These are phyloP conservation scores for Aspergillus steynii DNA, from an alignment of 495 filamentous ascomycete species.

Conservation along the genomic window DNA sequence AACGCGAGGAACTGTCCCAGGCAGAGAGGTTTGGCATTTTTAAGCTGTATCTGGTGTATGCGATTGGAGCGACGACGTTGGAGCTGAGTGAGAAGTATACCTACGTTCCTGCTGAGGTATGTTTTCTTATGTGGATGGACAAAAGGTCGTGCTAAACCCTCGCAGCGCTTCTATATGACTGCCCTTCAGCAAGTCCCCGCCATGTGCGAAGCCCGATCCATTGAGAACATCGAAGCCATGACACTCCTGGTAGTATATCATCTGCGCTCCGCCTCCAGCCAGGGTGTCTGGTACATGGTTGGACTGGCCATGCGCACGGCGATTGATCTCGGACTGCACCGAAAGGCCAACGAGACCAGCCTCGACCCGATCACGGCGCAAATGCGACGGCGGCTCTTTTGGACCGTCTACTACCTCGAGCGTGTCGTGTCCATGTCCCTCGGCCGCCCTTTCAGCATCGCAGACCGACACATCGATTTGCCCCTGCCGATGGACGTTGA, in stretches of 20 bases:
- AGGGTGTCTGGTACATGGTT: slow-evolving; percentile 60
- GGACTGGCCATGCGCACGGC: slow-evolving; percentile 56
- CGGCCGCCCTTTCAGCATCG: slow-evolving; percentile 52
- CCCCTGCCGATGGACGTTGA: slow-evolving; percentile 49
- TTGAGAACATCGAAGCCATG: slow-evolving; percentile 59
- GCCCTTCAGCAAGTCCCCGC: slow-evolving; percentile 52
- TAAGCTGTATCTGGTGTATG: slow-evolving; percentile 54
- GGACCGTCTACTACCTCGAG: slow-evolving; percentile 56
- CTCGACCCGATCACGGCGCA: slow-evolving; percentile 49
- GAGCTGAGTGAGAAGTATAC: slow-evolving; percentile 49
- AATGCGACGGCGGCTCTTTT: slow-evolving; percentile 52
- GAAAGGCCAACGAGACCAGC: slow-evolving; percentile 48
- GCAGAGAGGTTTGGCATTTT: slow-evolving; percentile 51
- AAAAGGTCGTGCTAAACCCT: not conserved
- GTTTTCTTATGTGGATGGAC: not conserved
- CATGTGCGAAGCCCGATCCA: slow-evolving; percentile 50
- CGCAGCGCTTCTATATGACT: slow-evolving; percentile 46
- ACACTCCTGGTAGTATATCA: slow-evolving; percentile 54
- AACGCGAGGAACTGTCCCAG: slow-evolving; percentile 39
- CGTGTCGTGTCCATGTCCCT: slow-evolving; percentile 51
- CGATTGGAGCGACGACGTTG: slow-evolving; percentile 52
- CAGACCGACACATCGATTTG: slow-evolving; percentile 54
- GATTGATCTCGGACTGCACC: slow-evolving; percentile 54
- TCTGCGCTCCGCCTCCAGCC: slow-evolving; percentile 50
- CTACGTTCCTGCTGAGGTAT: slow-evolving; percentile 46